phyloP scores from a whole-genome alignment of 169 alveolate species.

The Babesia divergens region DNA sequence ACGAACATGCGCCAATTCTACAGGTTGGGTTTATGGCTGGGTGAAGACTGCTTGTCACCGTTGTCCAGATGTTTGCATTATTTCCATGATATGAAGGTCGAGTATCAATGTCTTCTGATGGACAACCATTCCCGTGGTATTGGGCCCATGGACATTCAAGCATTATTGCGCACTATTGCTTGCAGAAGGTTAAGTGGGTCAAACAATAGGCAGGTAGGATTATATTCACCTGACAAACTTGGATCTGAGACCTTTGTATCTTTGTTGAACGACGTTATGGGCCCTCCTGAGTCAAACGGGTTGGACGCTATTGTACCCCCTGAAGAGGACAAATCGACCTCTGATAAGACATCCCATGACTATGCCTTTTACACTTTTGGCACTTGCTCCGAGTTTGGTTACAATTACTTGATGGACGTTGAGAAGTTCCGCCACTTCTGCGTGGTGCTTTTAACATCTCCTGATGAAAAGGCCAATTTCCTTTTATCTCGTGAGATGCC shows the following conservation, averaged over 20 bases:
- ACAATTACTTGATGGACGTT: slow-evolving; percentile 23
- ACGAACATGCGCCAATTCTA: slow-evolving; percentile 9
- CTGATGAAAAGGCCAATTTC: slow-evolving; percentile 12
- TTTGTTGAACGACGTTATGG: slow-evolving; percentile 3
- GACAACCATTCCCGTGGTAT: neutral
- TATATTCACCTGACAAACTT: neutral
- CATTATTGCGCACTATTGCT: neutral
- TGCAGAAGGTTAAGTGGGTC: neutral
- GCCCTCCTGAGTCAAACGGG: slow-evolving; percentile 17
- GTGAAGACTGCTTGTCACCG: slow-evolving; percentile 24
- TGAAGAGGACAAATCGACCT: neutral
- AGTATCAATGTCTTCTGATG: slow-evolving; percentile 1
- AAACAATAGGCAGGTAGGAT: neutral
- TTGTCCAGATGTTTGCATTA: slow-evolving; percentile 16
- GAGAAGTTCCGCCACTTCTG: slow-evolving; percentile 27
- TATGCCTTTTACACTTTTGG: slow-evolving; percentile 16
- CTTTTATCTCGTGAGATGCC: slow-evolving; percentile 14
- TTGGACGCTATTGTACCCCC: neutral
- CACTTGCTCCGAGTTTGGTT: slow-evolving; percentile 19
- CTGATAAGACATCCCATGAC: neutral
- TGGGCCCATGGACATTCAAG: neutral
- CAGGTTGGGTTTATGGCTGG: slow-evolving; percentile 39
- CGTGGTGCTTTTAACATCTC: slow-evolving; percentile 12
- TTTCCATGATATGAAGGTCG: slow-evolving; percentile 15
- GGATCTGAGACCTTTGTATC: neutral